phyloP scores from a whole-genome alignment of 2,329 filamentous ascomycete genomes.

The Aspergillus neoniger region DNA sequence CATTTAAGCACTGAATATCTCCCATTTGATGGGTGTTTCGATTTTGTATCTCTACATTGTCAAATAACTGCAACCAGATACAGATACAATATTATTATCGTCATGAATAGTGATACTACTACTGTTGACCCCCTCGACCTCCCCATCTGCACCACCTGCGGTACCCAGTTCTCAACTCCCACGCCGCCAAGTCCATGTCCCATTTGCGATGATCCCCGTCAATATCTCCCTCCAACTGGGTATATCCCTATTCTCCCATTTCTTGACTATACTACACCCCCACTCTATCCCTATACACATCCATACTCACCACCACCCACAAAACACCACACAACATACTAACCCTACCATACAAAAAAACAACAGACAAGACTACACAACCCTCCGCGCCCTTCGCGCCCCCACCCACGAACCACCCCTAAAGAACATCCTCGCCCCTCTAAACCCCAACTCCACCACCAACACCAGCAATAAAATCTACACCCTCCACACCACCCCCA shows the following conservation, averaged over 20 bases:
- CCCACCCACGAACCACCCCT: slow-evolving; percentile 13
- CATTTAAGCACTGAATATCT: not conserved
- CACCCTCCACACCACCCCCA: slow-evolving; percentile 44
- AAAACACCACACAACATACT: no score
- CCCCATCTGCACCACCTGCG: slow-evolving; percentile 31
- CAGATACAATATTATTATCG: no score
- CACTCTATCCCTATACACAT: not conserved
- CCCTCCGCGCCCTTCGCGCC: slow-evolving; percentile 27
- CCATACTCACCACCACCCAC: not conserved
- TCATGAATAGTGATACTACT: slow-evolving; percentile 2
- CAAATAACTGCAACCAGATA: no score
- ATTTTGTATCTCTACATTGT: not conserved
- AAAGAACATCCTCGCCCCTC: slow-evolving; percentile 27
- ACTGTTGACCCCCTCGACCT: slow-evolving; percentile 20
- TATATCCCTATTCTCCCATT: slow-evolving; percentile 10
- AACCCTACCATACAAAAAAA: not conserved
- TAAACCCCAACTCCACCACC: not conserved
- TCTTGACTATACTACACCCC: not conserved
- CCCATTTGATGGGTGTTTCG: not conserved
- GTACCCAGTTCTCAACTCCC: slow-evolving; percentile 25
- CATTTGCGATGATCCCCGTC: slow-evolving; percentile 36
- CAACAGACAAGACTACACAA: slow-evolving; percentile 32
- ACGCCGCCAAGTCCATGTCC: slow-evolving; percentile 27
- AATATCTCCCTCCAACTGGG: slow-evolving; percentile 33
- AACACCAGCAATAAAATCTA: slow-evolving; percentile 1